Evolutionary conservation across 768 basidiomycete genomes (phyloP), one percentile per base, ranked within the genome.

Genomic region (Kwoniella pini): DNA sequence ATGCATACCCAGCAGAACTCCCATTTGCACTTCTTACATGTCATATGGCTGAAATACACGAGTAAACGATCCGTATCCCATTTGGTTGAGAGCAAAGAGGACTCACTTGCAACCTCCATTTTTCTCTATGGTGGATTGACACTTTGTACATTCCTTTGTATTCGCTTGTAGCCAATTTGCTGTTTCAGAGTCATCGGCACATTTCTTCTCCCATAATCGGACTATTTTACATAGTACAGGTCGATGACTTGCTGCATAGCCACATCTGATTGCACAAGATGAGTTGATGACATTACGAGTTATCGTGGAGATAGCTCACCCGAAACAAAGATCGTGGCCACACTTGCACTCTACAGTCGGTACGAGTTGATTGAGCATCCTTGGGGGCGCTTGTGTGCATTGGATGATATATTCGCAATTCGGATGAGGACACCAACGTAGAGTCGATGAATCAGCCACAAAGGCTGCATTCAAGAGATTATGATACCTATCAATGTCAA

Each of bases 141-240:
- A 99, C 76, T 92, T 88, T 19, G 86, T 83, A 77, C 96, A 99
- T 79, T 99, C 96, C 82, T 99, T 98, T 40, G 96, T 99, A 77
- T 99, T 97, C 65, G 93, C 96, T 85, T 91, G 92, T 82, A 99
- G 92, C 96, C 96, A 99, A 78, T 99, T 98, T 24, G 93, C 91
- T 17, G 96, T 99, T 81, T 99, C 96, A 64, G 88, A 90, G 76
- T 99, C 96, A 77, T 99, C 96, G 51, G 86, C 85, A 79, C 96
- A 98, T 80, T 99, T 98, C 84, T 88, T 90, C 71, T 94, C 80
- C 96, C 96, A 99, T 82, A 92, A 84, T 81, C 83, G 87, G 64
- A 93, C 90, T 22, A 94, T 88, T 4, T 80, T 82, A 78, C 96
- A 99, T 48, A 96, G 83, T 43, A 96, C 86, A 0, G 96, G 96